Base-by-base conservation (phyloP, 495 filamentous ascomycete genomes). In the Apiosordaria backusii region DNA sequence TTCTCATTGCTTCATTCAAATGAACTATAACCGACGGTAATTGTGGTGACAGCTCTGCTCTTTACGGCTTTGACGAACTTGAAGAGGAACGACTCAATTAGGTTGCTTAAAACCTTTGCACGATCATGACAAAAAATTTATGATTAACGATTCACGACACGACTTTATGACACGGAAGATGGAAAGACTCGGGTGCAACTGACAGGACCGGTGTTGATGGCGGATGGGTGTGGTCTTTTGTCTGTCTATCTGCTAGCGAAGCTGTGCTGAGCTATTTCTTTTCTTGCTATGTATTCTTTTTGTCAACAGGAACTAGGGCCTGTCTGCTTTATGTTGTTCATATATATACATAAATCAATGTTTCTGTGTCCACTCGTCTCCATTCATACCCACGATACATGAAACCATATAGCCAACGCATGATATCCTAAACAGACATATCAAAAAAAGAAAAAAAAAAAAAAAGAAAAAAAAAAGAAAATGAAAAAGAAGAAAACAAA, bases 81-180 rank as follows among this genome's bases (percentile, higher is more conserved):
- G 16, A 45, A 7, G 35, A 7, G 35, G 9, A 45, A 45, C 35
- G 9, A 45, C 35, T 7, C 9, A 13, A 45, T 13, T n/a, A n/a
- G n/a, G n/a, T 45, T 45, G 35, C 13, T 13, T n/a, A n/a, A 45
- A 45, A 45, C 10, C 35, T 13, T 45, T 45, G 35, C 35, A 45
- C 3, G 35, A 45, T 13, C 10, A 35, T 45, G 35, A 15, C 9
- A n/a, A 15, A 45, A 45, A 45, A 3, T 29, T 29, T 29, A 67
- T n/a, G 61, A 65, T 25, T 67, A 15, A 70, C 55, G 68, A 67
- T 25, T 70, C 29, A 70, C 61, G 68, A 70, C 54, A 69, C 40
- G 64, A 63, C n/a, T 15, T 50, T 25, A 68, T 59, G n/a, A 52
- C 26, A 45, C 24, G 45, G 24, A 27, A 52, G 7, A 52, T n/a